These are phyloP conservation scores for Dothistroma pini DNA, from an alignment of 2,329 filamentous ascomycete species.

Conservation along the genomic window DNA sequence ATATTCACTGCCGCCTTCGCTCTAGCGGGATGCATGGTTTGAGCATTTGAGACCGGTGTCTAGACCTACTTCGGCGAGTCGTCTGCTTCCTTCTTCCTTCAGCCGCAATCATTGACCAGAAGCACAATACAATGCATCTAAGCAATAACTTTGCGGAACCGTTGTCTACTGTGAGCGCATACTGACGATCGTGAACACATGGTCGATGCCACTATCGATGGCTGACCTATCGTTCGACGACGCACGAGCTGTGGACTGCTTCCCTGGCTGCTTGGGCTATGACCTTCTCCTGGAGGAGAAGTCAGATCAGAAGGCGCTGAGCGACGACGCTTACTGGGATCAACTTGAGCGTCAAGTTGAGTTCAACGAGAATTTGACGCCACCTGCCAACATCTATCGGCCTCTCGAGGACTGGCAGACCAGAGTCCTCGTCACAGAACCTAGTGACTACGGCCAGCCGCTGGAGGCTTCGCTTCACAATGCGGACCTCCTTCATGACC, in stretches of 20 bases:
- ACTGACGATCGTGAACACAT: not conserved
- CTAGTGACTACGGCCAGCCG: not conserved
- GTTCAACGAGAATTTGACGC: not conserved
- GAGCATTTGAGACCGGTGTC: too few relatives aligned
- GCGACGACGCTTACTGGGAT: not conserved
- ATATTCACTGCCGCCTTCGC: too few relatives aligned
- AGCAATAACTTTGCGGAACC: conserved; percentile 3
- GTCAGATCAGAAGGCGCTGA: not conserved
- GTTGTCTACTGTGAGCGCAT: not conserved
- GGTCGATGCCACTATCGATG: not conserved
- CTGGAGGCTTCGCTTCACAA: not conserved
- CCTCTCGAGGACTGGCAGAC: not conserved
- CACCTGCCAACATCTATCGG: not conserved
- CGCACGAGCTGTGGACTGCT: not conserved
- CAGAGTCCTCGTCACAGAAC: not conserved
- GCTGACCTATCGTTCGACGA: not conserved
- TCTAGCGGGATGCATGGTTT: too few relatives aligned
- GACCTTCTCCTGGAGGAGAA: not conserved
- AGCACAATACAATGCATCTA: conserved; percentile 7
- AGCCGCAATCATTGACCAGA: conserved; percentile 22
- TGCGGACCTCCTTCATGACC: not conserved
- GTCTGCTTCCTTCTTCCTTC: too few relatives aligned
- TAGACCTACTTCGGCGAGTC: too few relatives aligned
- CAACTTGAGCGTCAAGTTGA: not conserved
- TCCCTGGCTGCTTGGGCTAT: not conserved